Evolutionary conservation across 345 rosid species (phyloP).

Genomic region (Euphorbia tirucalli): DNA sequence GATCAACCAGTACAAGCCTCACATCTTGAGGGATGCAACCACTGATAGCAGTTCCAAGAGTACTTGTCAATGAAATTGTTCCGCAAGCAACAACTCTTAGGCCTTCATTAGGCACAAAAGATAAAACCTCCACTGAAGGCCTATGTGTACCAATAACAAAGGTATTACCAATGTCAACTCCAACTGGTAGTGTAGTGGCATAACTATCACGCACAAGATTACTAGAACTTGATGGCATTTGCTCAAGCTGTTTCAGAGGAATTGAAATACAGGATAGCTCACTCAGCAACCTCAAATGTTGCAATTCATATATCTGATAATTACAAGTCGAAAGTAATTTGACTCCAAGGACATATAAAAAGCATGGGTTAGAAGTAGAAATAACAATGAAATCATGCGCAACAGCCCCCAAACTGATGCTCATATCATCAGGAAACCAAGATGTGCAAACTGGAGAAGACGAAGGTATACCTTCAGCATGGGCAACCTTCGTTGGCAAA

Average conservation of each 20-base stretch:
- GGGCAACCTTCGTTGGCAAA: slow-evolving; percentile 81
- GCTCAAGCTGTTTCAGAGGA: slow-evolving; percentile 59
- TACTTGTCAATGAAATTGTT: slow-evolving; percentile 55
- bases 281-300: slow-evolving; percentile 62
- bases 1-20: slow-evolving; percentile 87
- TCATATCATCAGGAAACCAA: slow-evolving; percentile 72
- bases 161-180: slow-evolving; percentile 54
- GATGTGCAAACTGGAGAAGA: slow-evolving; percentile 73
- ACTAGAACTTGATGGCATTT: slow-evolving; percentile 35
- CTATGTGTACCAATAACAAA: slow-evolving; percentile 92
- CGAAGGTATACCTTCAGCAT: slow-evolving; percentile 67
- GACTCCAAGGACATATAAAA: slow-evolving; percentile 73
- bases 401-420: slow-evolving; percentile 95
- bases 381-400: slow-evolving; percentile 65
- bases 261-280: slow-evolving; percentile 89
- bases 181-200: slow-evolving; percentile 51
- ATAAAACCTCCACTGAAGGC: slow-evolving; percentile 92
- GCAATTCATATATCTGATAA: slow-evolving; percentile 77
- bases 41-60: slow-evolving; percentile 67
- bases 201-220: slow-evolving; percentile 26
- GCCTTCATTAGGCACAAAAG: slow-evolving; percentile 61
- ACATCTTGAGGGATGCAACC: slow-evolving; percentile 97
- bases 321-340: slow-evolving; percentile 48
- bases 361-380: slow-evolving; percentile 92
- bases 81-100: slow-evolving; percentile 79